These are phyloP conservation scores for Salvia hispanica DNA, from an alignment of 257 asterid genomes.

Conservation along the genomic window DNA sequence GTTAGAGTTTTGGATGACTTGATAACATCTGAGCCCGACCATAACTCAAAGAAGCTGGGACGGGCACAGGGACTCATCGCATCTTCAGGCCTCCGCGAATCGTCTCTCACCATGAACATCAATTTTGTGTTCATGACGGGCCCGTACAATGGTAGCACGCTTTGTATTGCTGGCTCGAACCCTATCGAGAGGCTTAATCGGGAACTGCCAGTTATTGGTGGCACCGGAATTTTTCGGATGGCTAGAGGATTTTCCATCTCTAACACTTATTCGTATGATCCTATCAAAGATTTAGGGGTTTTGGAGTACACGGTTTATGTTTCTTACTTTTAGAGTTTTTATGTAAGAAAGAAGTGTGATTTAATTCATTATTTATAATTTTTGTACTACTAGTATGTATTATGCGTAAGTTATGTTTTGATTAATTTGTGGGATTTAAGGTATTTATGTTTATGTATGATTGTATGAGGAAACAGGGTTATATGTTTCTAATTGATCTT, in stretches of 20 bases:
- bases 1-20: slow-evolving; percentile 36
- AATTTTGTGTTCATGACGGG: slow-evolving; percentile 34
- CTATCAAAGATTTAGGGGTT: slow-evolving; percentile 19
- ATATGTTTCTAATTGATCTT: no score
- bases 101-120: slow-evolving; percentile 30
- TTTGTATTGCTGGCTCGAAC: slow-evolving; percentile 30
- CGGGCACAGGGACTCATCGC: slow-evolving; percentile 38
- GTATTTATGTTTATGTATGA: no score
- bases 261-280: slow-evolving; percentile 29
- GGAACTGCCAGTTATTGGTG: slow-evolving; percentile 39
- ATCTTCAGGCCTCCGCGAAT: slow-evolving; percentile 19
- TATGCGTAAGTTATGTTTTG: background rate
- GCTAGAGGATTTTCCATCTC: slow-evolving; percentile 35
- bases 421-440: background rate
- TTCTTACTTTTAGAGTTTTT: slow-evolving; percentile 6
- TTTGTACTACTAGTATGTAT: background rate
- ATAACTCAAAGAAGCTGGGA: slow-evolving; percentile 29
- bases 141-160: slow-evolving; percentile 31
- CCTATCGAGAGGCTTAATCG: slow-evolving; percentile 19
- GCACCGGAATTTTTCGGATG: slow-evolving; percentile 31
- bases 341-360: background rate
- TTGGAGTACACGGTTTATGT: slow-evolving; percentile 34
- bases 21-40: slow-evolving; percentile 30
- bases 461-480: no score
- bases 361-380: background rate